Evolutionary conservation across 2,329 filamentous ascomycete species (phyloP).

Genomic region (Cladosporium halotolerans): DNA sequence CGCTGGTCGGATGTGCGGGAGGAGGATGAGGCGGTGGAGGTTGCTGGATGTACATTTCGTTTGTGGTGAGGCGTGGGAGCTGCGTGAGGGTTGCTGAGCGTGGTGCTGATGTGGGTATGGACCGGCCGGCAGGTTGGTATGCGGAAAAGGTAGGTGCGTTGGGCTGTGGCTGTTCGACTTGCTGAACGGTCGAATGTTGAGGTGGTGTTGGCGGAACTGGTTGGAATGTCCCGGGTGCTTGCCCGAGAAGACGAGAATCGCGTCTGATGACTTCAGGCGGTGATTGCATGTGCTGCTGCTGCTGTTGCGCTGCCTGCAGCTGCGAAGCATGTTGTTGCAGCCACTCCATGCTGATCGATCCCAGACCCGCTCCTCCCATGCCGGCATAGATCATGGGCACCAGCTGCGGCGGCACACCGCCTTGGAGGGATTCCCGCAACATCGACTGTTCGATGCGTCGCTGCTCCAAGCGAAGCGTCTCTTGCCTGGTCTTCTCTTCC

Average conservation of each 20-base stretch:
- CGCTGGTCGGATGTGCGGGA: constrained; percentile 30
- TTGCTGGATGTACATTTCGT: constrained; percentile 46
- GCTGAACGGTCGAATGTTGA: constrained; percentile 32
- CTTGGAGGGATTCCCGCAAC: constrained; percentile 46
- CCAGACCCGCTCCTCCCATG: constrained; percentile 43
- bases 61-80: constrained; percentile 47
- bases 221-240: constrained; percentile 24
- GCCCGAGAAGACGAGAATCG: constrained; percentile 39
- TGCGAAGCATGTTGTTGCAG: constrained; percentile 45
- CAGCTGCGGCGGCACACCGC: constrained; percentile 46
- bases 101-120: constrained; percentile 37
- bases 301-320: constrained; percentile 38
- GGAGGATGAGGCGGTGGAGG: constrained; percentile 39
- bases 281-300: constrained; percentile 30
- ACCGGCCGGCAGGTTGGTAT: constrained; percentile 26
- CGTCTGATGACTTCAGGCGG: constrained; percentile 36
- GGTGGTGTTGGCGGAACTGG: constrained; percentile 25
- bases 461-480: constrained; percentile 44
- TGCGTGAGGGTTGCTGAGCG: constrained; percentile 41
- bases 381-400: constrained; percentile 51
- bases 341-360: constrained; percentile 44
- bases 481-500: constrained; percentile 48
- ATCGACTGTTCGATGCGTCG: constrained; percentile 48
- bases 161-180: constrained; percentile 27
- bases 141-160: constrained; percentile 36